A percentile compares a stretch with the other conserved stretches of the same genome.
Evolutionary conservation across 2,329 filamentous ascomycete genomes (phyloP).

Genomic region (Fusarium sp.): DNA sequence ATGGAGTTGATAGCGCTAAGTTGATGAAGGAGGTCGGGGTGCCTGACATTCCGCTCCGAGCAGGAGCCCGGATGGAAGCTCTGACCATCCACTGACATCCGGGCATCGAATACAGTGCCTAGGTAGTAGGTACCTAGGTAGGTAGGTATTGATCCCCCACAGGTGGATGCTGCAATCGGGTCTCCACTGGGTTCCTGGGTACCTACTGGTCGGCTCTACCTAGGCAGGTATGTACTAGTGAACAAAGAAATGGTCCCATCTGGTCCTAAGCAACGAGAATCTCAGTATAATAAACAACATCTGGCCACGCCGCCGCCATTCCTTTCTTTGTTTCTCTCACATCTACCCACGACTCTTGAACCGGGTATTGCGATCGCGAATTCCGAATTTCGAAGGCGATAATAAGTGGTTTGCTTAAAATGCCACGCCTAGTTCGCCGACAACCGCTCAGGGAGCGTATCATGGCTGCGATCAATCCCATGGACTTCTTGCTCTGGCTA

Average conservation of each 20-base stretch:
- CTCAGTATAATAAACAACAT: constrained; percentile 48
- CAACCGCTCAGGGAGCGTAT: constrained; percentile 85
- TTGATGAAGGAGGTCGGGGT: constrained; percentile 34
- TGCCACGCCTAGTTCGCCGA: constrained; percentile 85
- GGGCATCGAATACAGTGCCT: too few relatives aligned
- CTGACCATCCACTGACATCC: constrained; percentile 42
- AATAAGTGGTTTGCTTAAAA: constrained; percentile 52
- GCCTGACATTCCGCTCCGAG: constrained; percentile 47
- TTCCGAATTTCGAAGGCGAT: neutral
- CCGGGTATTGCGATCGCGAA: constrained; percentile 12
- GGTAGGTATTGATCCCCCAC: constrained; percentile 39
- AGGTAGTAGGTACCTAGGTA: too few relatives aligned
- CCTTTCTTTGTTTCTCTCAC: constrained; percentile 14
- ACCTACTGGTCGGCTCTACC: constrained; percentile 16
- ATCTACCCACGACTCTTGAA: neutral
- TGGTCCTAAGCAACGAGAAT: constrained; percentile 38
- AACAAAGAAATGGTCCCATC: constrained; percentile 41
- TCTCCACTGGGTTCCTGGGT: constrained; percentile 15
- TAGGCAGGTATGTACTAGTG: constrained; percentile 34
- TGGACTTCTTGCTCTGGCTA: constrained; percentile 90
- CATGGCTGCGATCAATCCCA: constrained; percentile 83
- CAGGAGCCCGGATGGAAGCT: constrained; percentile 43
- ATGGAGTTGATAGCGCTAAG: constrained; percentile 32
- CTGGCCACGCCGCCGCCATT: constrained; percentile 13
- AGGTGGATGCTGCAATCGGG: constrained; percentile 25